Conservation (phyloP, 2,329 filamentous ascomycete genomes). For the Coniochaeta hoffmannii region DNA sequence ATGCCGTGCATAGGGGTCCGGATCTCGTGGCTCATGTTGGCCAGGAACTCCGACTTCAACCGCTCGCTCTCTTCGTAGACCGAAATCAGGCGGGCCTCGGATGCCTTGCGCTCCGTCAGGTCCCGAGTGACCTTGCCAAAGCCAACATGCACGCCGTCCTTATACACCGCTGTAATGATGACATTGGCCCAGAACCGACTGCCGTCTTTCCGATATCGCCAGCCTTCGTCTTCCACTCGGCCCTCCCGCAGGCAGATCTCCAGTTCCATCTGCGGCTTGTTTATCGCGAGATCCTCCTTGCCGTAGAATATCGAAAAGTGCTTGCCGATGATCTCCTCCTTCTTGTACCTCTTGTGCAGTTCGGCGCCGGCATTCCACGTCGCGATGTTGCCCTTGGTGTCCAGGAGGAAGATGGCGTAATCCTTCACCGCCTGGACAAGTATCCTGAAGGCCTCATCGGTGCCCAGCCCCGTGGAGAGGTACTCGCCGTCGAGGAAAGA, state of each 20-base stretch:
- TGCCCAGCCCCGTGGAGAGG: conserved; percentile 24
- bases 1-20: conserved; percentile 59
- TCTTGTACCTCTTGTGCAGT: conserved; percentile 46
- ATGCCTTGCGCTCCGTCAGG: conserved; percentile 45
- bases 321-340: conserved; percentile 46
- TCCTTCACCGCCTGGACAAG: conserved; percentile 54
- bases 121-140: conserved; percentile 54
- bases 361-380: conserved; percentile 53
- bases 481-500: conserved; percentile 11
- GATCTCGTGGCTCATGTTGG: conserved; percentile 59
- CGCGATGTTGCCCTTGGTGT: conserved; percentile 43
- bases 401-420: conserved; percentile 57
- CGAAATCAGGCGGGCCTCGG: conserved; percentile 45
- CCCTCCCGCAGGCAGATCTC: conserved; percentile 45
- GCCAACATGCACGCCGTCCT: conserved; percentile 42
- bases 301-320: conserved; percentile 53
- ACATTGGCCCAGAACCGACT: conserved; percentile 54
- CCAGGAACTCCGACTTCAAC: conserved; percentile 53
- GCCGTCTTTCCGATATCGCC: conserved; percentile 52
- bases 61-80: conserved; percentile 57
- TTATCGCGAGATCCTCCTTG: conserved; percentile 36
- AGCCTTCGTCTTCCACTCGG: conserved; percentile 51
- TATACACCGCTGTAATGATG: conserved; percentile 48
- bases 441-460: conserved; percentile 50
- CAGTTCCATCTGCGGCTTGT: conserved; percentile 45